Conservation (phyloP, 2,329 filamentous ascomycete species). For the Sordariomycetes sp. region DNA sequence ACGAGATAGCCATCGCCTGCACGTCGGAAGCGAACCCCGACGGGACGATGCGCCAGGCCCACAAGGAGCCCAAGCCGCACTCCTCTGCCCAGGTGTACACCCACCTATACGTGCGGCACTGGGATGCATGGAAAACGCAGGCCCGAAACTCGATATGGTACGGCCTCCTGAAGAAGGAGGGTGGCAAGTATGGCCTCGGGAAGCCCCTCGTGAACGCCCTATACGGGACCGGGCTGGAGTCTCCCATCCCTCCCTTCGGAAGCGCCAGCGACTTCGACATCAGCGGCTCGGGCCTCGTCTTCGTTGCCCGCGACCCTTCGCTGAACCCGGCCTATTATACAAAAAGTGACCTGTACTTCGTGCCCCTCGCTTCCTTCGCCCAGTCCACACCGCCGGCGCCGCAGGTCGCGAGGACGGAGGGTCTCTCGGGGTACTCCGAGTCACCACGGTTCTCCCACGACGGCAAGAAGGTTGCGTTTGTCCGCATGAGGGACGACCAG, state of each 20-base stretch:
- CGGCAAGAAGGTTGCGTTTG: conserved; percentile 59
- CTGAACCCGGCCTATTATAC: conserved; percentile 63
- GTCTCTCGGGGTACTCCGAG: conserved; percentile 50
- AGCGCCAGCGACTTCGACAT: conserved; percentile 73
- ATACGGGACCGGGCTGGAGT: conserved; percentile 43
- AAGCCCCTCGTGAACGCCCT: conserved; percentile 48
- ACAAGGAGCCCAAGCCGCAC: conserved; percentile 41
- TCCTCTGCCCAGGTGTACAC: conserved; percentile 61
- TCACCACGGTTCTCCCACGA: conserved; percentile 62
- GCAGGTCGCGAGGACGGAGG: conserved; percentile 36
- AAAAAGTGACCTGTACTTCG: conserved; percentile 69
- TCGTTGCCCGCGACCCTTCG: conserved; percentile 62
- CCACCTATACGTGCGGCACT: conserved; percentile 67
- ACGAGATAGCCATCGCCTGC: conserved; percentile 39
- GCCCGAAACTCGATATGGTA: conserved; percentile 65
- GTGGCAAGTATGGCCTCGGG: conserved; percentile 26
- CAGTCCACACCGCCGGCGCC: conserved; percentile 33
- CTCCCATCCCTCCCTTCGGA: conserved; percentile 66
- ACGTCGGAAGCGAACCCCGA: conserved; percentile 54
- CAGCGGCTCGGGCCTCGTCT: conserved; percentile 49
- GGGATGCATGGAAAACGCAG: conserved; percentile 62
- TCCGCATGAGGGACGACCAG: conserved; percentile 61
- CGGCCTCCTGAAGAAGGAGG: conserved; percentile 39
- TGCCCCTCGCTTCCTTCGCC: conserved; percentile 48
- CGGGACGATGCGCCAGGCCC: conserved; percentile 56